phyloP scores from a whole-genome alignment of 2,329 filamentous ascomycete species.

The Sarocladium oryzae region DNA sequence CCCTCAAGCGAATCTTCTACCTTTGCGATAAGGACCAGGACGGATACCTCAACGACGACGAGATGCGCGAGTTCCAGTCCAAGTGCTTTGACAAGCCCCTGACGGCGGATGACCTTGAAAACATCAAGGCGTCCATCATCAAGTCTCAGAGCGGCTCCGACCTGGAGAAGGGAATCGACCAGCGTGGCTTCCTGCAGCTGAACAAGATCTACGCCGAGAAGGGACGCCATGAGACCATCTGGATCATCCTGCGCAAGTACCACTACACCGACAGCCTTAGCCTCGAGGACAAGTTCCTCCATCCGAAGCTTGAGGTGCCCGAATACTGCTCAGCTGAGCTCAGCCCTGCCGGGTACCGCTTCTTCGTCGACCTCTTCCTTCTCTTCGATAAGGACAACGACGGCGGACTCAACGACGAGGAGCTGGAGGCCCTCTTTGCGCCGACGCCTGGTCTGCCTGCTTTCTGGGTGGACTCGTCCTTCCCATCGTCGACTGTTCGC shows the following conservation, averaged over 20 bases:
- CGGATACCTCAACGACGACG: constrained; percentile 80
- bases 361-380: constrained; percentile 94
- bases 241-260: constrained; percentile 92
- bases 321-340: constrained; percentile 89
- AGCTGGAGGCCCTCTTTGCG: constrained; percentile 81
- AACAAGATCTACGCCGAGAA: constrained; percentile 98
- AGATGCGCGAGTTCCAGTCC: constrained; percentile 84
- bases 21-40: constrained; percentile 96
- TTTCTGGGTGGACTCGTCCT: constrained; percentile 83
- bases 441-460: constrained; percentile 84
- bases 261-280: constrained; percentile 95
- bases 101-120: constrained; percentile 72
- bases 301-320: constrained; percentile 90
- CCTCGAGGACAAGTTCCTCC: constrained; percentile 82
- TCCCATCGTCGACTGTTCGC: constrained; percentile 87
- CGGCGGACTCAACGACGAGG: constrained; percentile 79
- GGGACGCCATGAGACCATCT: constrained; percentile 94
- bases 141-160: constrained; percentile 59
- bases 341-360: constrained; percentile 88
- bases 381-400: constrained; percentile 97
- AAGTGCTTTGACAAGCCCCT: constrained; percentile 90
- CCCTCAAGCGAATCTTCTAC: constrained; percentile 87
- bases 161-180: constrained; percentile 67
- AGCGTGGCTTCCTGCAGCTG: constrained; percentile 76
- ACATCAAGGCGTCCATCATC: constrained; percentile 83